These are phyloP conservation scores for Erodium chrysanthum DNA, from an alignment of 441 rosid genomes.

Conservation along the genomic window DNA sequence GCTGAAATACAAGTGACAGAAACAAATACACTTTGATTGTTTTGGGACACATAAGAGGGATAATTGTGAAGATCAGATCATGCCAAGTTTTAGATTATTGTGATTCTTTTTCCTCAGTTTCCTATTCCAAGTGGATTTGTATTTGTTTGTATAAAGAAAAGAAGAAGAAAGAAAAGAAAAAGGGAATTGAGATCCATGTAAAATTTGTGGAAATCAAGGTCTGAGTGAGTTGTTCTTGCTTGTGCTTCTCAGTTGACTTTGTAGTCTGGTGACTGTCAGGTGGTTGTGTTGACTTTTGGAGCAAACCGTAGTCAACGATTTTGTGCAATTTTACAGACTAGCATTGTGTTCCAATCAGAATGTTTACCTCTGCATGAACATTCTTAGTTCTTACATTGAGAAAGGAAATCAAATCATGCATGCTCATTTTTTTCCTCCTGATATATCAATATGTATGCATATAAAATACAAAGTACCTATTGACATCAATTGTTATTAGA, in stretches of 20 bases:
- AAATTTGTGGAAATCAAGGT: neutral
- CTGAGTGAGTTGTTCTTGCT: neutral
- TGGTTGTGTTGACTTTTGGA: neutral
- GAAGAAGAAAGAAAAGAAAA: neutral
- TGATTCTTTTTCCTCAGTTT: neutral
- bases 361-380: no score
- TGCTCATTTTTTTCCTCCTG: no score
- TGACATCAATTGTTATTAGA: neutral
- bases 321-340: neutral
- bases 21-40: neutral
- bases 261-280: neutral
- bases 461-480: neutral
- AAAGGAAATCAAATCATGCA: no score
- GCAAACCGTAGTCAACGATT: neutral
- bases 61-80: neutral
- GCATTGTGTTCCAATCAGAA: neutral
- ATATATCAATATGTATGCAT: no score
- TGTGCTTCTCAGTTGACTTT: neutral
- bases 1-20: neutral
- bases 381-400: no score
- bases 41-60: neutral
- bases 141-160: neutral
- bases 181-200: neutral
- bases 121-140: neutral
- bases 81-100: neutral